A percentile compares a stretch with the other conserved stretches of the same genome.
These are phyloP conservation scores for Alternaria sp. DNA, from an alignment of 2,329 filamentous ascomycete genomes.

Conservation along the genomic window DNA sequence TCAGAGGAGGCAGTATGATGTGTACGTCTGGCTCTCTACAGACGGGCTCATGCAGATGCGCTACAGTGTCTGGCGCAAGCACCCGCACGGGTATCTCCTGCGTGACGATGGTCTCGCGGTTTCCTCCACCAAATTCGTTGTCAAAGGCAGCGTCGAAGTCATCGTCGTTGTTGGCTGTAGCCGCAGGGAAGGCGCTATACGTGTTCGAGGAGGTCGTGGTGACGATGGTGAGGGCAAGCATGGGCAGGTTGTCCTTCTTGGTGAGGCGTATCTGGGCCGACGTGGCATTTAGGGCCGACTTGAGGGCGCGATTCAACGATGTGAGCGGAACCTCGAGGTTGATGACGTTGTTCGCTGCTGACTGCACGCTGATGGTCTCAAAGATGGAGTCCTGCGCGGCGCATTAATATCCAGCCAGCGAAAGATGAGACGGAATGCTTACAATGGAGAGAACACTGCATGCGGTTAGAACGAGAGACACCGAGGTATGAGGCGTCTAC, in stretches of 20 bases:
- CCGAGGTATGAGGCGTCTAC: slow-evolving; percentile 47
- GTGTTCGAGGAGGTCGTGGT: slow-evolving; percentile 67
- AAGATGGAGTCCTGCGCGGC: slow-evolving; percentile 79
- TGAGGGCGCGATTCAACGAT: slow-evolving; percentile 87
- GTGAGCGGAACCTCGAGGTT: slow-evolving; percentile 94
- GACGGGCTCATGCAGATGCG: slow-evolving; percentile 89
- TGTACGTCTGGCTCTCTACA: slow-evolving; percentile 93
- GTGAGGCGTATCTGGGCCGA: slow-evolving; percentile 87
- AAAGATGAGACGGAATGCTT: slow-evolving; percentile 37
- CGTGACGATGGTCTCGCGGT: slow-evolving; percentile 89
- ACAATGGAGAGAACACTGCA: slow-evolving; percentile 52
- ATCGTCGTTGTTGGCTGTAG: slow-evolving; percentile 31
- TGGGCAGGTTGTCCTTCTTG: slow-evolving; percentile 86
- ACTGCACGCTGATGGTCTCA: slow-evolving; percentile 84
- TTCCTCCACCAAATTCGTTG: slow-evolving; percentile 53
- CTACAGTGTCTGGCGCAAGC: slow-evolving; percentile 80
- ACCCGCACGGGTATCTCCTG: slow-evolving; percentile 97
- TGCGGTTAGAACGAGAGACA: slow-evolving; percentile 24
- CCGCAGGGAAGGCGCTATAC: slow-evolving; percentile 44
- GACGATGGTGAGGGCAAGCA: slow-evolving; percentile 88
- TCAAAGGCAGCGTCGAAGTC: slow-evolving; percentile 35
- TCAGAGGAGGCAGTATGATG: slow-evolving; percentile 84
- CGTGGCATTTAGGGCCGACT: slow-evolving; percentile 80
- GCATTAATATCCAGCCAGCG: slow-evolving; percentile 17
- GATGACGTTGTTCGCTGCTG: slow-evolving; percentile 86